Base-by-base conservation (phyloP, 768 basidiomycete species). In the Galerina marginata region DNA sequence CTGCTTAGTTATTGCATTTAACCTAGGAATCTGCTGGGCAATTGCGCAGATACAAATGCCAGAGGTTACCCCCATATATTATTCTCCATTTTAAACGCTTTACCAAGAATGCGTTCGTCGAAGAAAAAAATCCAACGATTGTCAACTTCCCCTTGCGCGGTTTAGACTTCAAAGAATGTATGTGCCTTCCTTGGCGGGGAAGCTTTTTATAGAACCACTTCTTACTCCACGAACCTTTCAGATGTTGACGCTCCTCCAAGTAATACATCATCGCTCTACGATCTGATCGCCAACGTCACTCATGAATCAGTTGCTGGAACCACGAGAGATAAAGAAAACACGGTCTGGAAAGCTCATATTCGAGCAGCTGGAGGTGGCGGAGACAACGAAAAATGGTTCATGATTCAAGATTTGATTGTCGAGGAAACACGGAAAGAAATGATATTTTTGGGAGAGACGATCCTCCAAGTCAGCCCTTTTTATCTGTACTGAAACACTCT, bases 111-210 rank as follows among this genome's bases (percentile, higher is more conserved):
- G 83, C 83, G 54, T 98, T 99, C 68, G 95, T 98, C 6, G 96
- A 98, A 74, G 97, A 99, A 75, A 97, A 97, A 76, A 99, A 99
- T 69, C 96, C 96, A 7, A 99, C 97, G 1, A 96, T 99, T 61
- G 92, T 99, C 66, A 99, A 96, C 71, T 99, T 97, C 70, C 96
- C 96, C 2, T 80, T 98, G 25, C 86, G 92, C 59, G 96, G 96
- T 3, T 83, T 99, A 16, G 96, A 99, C 74, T 90, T 99, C 73
- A 80, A 79, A 67, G 95, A 95, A 51, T 98, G 97, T 97, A 73
- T 68, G 95, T 80, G 7, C 42, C 56, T 68, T 59, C 64, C 62
- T 63, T 63, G 60, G 52, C 36, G 50, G 29, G n/a, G 37, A 10
- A 29, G 57, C 66, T 65, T 58, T 57, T 69, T 66, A 65, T 69